Conservation (phyloP, 2,329 filamentous ascomycete genomes). For the Aspergillus pseudoterreus region DNA sequence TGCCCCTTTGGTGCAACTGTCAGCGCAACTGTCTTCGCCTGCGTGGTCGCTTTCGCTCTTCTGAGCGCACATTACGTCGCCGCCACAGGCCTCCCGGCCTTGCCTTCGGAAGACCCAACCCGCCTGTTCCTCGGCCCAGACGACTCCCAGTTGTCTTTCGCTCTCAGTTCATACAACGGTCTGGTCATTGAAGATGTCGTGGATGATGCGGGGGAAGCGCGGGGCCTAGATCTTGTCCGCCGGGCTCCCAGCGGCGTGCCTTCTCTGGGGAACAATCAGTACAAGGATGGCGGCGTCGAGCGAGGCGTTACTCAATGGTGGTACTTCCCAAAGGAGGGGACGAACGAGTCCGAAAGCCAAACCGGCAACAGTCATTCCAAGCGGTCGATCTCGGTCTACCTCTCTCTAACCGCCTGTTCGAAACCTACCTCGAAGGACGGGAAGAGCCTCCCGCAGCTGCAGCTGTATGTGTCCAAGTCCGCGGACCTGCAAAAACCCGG, state of each 20-base stretch:
- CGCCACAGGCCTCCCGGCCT: slow-evolving; percentile 52
- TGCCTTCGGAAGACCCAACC: slow-evolving; percentile 45
- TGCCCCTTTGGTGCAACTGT: slow-evolving; percentile 68
- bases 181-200: slow-evolving; percentile 28
- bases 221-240: slow-evolving; percentile 51
- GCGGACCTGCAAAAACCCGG: slow-evolving; percentile 63
- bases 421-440: slow-evolving; percentile 61
- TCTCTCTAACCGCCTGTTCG: slow-evolving; percentile 81
- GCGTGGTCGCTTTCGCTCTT: slow-evolving; percentile 60
- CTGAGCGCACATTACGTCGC: slow-evolving; percentile 62
- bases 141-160: slow-evolving; percentile 14
- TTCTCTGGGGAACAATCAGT: slow-evolving; percentile 62
- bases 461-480: slow-evolving; percentile 70
- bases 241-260: slow-evolving; percentile 50
- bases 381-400: slow-evolving; percentile 58
- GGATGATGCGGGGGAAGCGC: slow-evolving; percentile 27
- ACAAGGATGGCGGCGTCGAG: slow-evolving; percentile 56
- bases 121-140: slow-evolving; percentile 42
- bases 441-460: slow-evolving; percentile 64
- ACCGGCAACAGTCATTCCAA: slow-evolving; percentile 19
- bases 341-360: slow-evolving; percentile 30
- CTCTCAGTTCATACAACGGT: slow-evolving; percentile 28
- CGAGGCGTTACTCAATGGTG: slow-evolving; percentile 63
- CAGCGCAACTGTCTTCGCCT: slow-evolving; percentile 56
- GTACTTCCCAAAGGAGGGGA: slow-evolving; percentile 56